Evolutionary conservation across 2,329 filamentous ascomycete genomes (phyloP).

Genomic region (Beauveria rudraprayagi): DNA sequence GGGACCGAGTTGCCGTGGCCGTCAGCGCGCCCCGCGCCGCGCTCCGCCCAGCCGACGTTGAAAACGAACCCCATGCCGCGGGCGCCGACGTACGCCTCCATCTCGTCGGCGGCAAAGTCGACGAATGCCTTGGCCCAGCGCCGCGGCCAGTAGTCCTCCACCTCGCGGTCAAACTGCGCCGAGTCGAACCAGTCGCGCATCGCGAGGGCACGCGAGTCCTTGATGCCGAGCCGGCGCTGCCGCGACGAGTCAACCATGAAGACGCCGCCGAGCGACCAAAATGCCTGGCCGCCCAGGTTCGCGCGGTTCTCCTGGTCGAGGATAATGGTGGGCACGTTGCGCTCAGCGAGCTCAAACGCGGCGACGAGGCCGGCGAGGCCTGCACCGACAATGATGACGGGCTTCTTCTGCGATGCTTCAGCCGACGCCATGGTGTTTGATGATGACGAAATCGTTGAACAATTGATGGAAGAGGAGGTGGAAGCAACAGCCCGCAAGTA

Average conservation of each 20-base stretch:
- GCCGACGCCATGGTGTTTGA: conserved; percentile 1
- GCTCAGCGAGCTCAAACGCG: conserved; percentile 46
- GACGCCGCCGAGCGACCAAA: conserved; percentile 55
- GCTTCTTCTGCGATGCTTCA: conserved; percentile 18
- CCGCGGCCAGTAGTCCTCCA: conserved; percentile 49
- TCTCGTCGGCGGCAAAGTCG: conserved; percentile 50
- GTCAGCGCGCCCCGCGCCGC: conserved; percentile 45
- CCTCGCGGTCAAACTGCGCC: conserved; percentile 49
- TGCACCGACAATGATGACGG: conserved; percentile 48
- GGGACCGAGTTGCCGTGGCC: conserved; percentile 57
- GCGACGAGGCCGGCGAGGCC: conserved; percentile 53
- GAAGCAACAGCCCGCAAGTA: neutral
- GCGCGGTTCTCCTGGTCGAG: conserved; percentile 51
- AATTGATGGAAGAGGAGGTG: neutral
- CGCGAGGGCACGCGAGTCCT: conserved; percentile 48
- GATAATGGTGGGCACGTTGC: conserved; percentile 40
- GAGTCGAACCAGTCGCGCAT: conserved; percentile 51
- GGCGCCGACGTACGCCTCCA: conserved; percentile 49
- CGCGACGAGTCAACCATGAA: conserved; percentile 51
- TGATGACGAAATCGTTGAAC: neutral
- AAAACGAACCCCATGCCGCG: conserved; percentile 44
- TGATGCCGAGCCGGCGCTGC: conserved; percentile 51
- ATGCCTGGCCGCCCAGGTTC: conserved; percentile 54
- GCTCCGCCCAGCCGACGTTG: conserved; percentile 54
- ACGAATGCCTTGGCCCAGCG: conserved; percentile 58